Percentiles rank a stretch among this genome's conserved stretches.
phyloP scores from a whole-genome alignment of 2,329 filamentous ascomycete species.

The Macroventuria anomochaeta region DNA sequence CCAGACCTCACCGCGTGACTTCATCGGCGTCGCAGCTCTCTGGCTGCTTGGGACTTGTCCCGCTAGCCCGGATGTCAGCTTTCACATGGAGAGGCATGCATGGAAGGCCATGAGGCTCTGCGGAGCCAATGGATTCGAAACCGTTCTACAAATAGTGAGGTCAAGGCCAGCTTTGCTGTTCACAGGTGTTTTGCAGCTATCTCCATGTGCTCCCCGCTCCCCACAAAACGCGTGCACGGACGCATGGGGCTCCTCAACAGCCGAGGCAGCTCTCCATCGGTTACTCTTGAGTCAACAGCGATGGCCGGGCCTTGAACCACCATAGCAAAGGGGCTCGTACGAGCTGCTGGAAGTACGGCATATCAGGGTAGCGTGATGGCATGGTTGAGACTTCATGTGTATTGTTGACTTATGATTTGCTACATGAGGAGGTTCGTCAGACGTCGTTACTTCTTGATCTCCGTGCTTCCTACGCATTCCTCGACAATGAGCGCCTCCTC shows the following conservation, averaged over 20 bases:
- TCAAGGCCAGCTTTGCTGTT: no score
- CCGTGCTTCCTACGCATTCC: no score
- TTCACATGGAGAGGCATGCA: conserved; percentile 1
- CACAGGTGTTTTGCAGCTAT: no score
- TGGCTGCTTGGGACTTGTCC: neutral
- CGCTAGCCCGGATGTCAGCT: conserved; percentile 2
- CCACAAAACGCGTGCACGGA: conserved; percentile 3
- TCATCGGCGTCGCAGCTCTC: neutral
- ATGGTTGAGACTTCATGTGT: no score
- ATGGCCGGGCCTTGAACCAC: no score
- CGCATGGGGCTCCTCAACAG: neutral
- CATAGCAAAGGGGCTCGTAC: neutral
- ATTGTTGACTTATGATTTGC: no score
- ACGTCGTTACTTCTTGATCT: no score
- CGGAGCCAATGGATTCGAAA: neutral
- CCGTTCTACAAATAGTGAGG: neutral
- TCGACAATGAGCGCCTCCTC: neutral
- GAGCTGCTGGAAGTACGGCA: no score
- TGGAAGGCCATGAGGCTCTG: conserved; percentile 8
- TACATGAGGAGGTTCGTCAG: no score
- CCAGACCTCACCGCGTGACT: conserved; percentile 11
- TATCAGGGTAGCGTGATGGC: no score
- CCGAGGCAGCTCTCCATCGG: neutral
- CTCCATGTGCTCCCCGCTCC: conserved; percentile 1
- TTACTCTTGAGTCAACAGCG: neutral